Evolutionary conservation across 768 basidiomycete species (phyloP).

Genomic region (Suillus americanus): DNA sequence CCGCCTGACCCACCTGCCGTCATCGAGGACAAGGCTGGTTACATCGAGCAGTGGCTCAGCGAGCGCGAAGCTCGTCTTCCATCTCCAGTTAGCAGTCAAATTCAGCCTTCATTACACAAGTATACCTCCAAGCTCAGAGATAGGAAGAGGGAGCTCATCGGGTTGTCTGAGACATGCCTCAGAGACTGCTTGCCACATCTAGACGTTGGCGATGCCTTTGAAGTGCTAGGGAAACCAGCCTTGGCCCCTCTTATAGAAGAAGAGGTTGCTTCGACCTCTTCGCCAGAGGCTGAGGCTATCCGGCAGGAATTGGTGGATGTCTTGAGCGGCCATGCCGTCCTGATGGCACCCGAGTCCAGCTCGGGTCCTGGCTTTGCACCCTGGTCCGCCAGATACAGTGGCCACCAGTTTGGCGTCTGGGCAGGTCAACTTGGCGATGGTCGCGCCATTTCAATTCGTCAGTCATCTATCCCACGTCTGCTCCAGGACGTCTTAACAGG

Average conservation of each 20-base stretch:
- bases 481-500: slow-evolving; percentile 9
- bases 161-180: slow-evolving; percentile 65
- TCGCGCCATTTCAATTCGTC: slow-evolving; percentile 84
- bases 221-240: slow-evolving; percentile 59
- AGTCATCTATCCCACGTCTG: slow-evolving; percentile 20
- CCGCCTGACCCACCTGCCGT: slow-evolving; percentile 49
- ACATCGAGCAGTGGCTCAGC: slow-evolving; percentile 78
- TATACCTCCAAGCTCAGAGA: slow-evolving; percentile 51
- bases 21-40: slow-evolving; percentile 51
- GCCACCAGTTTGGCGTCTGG: slow-evolving; percentile 87
- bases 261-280: slow-evolving; percentile 24
- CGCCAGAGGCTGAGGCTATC: slow-evolving; percentile 38
- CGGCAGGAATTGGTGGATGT: slow-evolving; percentile 79
- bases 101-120: slow-evolving; percentile 39
- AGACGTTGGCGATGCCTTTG: slow-evolving; percentile 83
- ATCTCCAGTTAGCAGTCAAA: neutral
- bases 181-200: slow-evolving; percentile 81
- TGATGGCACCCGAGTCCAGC: slow-evolving; percentile 48
- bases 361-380: slow-evolving; percentile 40
- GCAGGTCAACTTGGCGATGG: slow-evolving; percentile 97
- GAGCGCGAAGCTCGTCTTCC: slow-evolving; percentile 57
- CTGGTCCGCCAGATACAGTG: slow-evolving; percentile 90
- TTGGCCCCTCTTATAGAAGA: slow-evolving; percentile 36
- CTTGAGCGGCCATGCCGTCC: slow-evolving; percentile 71
- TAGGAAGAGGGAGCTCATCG: slow-evolving; percentile 61